A percentile compares a stretch with the other conserved stretches of the same genome.
Evolutionary conservation across 106 monocot species (phyloP).

Genomic region (Acorus calamus): DNA sequence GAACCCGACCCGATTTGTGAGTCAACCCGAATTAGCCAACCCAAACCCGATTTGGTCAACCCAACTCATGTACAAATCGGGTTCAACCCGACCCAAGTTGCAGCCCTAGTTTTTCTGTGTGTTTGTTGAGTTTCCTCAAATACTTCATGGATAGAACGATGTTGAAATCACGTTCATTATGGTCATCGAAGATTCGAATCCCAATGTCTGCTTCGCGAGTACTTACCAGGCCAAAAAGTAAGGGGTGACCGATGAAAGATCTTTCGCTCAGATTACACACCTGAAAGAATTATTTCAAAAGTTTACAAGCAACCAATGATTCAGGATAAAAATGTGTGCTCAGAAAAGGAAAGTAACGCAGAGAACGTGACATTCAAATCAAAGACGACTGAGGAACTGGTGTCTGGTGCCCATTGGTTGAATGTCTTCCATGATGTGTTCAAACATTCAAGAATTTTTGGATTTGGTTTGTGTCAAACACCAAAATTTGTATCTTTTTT

Average conservation of each 20-base stretch:
- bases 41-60: too few species aligned
- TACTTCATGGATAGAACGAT: background rate
- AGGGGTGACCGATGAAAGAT: background rate
- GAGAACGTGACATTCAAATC: too few species aligned
- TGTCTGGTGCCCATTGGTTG: too few species aligned
- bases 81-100: too few species aligned
- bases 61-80: too few species aligned
- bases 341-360: background rate
- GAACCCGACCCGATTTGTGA: too few species aligned
- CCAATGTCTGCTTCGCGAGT: background rate
- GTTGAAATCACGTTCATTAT: background rate
- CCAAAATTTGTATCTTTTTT: too few species aligned
- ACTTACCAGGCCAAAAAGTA: background rate
- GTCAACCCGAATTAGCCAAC: too few species aligned
- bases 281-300: conserved; percentile 12
- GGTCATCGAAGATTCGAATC: background rate
- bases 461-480: too few species aligned
- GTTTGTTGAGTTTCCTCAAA: background rate
- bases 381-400: too few species aligned
- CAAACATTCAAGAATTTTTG: too few species aligned
- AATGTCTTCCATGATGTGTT: too few species aligned
- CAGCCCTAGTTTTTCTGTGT: background rate
- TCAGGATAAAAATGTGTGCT: background rate
- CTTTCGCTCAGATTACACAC: conserved; percentile 36
- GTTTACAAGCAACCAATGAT: background rate